A percentile compares a stretch with the other conserved stretches of the same genome.
Conservation (phyloP, 768 basidiomycete species). For the Suillus occidentalis region DNA sequence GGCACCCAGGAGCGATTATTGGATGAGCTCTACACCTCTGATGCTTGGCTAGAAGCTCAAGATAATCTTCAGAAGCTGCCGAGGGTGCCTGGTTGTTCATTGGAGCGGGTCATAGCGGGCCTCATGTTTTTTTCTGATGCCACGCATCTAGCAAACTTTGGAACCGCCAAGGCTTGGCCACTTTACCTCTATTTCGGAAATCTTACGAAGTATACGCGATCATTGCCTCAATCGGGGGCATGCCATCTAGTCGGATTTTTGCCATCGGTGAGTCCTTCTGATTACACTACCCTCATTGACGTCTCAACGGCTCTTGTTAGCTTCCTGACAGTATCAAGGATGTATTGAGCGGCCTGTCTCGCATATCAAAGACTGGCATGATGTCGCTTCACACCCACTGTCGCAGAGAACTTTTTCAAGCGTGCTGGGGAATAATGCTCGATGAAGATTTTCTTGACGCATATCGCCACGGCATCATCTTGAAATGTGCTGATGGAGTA, state of each 20-base stretch:
- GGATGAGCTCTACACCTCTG: slow-evolving; percentile 22
- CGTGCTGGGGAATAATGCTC: slow-evolving; percentile 11
- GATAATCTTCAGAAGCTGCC: slow-evolving; percentile 12
- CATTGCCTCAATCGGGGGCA: slow-evolving; percentile 11
- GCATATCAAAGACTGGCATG: neutral
- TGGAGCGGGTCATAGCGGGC: slow-evolving; percentile 10
- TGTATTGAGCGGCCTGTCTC: neutral
- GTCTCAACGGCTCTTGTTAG: too few relatives aligned
- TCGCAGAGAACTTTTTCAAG: slow-evolving; percentile 11
- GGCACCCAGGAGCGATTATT: slow-evolving; percentile 12
- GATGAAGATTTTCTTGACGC: slow-evolving; percentile 6
- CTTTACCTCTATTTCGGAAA: slow-evolving; percentile 19
- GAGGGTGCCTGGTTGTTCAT: slow-evolving; percentile 13
- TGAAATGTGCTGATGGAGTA: slow-evolving; percentile 16
- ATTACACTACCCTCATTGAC: neutral
- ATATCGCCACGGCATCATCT: slow-evolving; percentile 16
- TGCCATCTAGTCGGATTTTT: slow-evolving; percentile 14
- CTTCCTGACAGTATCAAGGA: neutral
- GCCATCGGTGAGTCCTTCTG: slow-evolving; percentile 17
- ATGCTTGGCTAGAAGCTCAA: slow-evolving; percentile 17
- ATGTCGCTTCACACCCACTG: neutral
- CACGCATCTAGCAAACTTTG: too few relatives aligned
- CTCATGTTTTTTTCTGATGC: too few relatives aligned
- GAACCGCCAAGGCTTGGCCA: too few relatives aligned
- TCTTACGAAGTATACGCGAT: slow-evolving; percentile 19